A percentile compares a stretch with the other conserved stretches of the same genome.
Evolutionary conservation across 805 yeast species (phyloP).

Genomic region (Brettanomyces sp.): DNA sequence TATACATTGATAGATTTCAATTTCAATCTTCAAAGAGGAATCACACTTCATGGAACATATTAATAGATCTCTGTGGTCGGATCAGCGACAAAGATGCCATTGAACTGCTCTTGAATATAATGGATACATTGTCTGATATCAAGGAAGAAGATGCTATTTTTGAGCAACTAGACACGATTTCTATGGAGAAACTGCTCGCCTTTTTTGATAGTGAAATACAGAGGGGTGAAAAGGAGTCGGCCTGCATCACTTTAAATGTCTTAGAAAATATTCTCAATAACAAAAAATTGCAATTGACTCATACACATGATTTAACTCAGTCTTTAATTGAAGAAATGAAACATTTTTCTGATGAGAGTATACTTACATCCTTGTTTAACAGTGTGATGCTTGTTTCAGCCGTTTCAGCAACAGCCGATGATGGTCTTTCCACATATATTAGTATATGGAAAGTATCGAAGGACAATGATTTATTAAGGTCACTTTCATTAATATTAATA

Average conservation of each 20-base stretch:
- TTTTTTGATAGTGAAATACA: no score
- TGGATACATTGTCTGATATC: background rate
- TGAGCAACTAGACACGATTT: background rate
- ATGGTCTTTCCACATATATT: slow-evolving; percentile 6
- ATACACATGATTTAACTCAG: slow-evolving; percentile 4
- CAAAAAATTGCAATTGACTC: slow-evolving; percentile 4
- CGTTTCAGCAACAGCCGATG: slow-evolving; percentile 7
- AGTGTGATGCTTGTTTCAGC: slow-evolving; percentile 11
- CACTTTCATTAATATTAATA: slow-evolving; percentile 10
- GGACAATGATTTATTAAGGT: background rate
- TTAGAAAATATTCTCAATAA: slow-evolving; percentile 4
- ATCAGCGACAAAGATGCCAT: background rate
- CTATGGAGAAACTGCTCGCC: background rate
- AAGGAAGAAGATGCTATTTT: background rate
- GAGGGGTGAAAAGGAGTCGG: background rate
- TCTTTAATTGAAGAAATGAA: slow-evolving; percentile 2
- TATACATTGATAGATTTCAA: background rate
- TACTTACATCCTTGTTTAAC: slow-evolving; percentile 4
- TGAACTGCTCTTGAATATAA: background rate
- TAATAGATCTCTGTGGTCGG: background rate
- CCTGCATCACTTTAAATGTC: background rate
- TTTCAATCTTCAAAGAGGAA: background rate
- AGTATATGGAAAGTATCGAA: background rate
- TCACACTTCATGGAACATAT: background rate
- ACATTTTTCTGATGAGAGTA: background rate